Evolutionary conservation across 306 rosid genomes (phyloP).

Genomic region (Adenanthera pavonina): DNA sequence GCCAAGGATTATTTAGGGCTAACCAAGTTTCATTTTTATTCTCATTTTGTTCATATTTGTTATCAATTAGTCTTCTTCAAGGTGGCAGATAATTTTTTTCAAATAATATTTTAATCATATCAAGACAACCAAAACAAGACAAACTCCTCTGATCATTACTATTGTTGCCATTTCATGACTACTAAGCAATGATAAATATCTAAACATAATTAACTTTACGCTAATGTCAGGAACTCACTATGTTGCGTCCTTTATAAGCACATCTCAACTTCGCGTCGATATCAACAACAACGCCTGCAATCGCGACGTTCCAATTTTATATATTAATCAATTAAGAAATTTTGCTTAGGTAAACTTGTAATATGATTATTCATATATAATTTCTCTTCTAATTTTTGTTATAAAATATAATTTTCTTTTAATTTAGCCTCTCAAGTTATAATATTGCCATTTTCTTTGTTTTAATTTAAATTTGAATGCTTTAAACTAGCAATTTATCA

Average conservation of each 20-base stretch:
- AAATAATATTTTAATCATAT: background rate
- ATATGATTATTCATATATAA: too few species aligned
- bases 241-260: background rate
- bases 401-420: too few species aligned
- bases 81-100: background rate
- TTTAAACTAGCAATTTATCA: background rate
- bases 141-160: background rate
- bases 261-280: conserved; percentile 25
- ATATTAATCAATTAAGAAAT: background rate
- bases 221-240: background rate
- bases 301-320: background rate
- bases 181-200: conserved; percentile 15
- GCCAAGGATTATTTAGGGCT: background rate
- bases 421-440: background rate
- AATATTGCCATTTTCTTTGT: background rate
- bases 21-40: background rate
- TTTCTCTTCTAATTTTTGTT: too few species aligned
- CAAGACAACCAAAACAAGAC: conserved; percentile 16
- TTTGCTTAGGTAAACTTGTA: background rate
- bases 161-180: background rate
- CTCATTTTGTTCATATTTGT: too few species aligned
- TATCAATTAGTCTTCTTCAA: background rate
- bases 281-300: conserved; percentile 32
- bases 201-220: background rate
- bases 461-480: background rate